phyloP scores from a whole-genome alignment of 208 protist genomes.

The Paratrypanosoma confusum region DNA sequence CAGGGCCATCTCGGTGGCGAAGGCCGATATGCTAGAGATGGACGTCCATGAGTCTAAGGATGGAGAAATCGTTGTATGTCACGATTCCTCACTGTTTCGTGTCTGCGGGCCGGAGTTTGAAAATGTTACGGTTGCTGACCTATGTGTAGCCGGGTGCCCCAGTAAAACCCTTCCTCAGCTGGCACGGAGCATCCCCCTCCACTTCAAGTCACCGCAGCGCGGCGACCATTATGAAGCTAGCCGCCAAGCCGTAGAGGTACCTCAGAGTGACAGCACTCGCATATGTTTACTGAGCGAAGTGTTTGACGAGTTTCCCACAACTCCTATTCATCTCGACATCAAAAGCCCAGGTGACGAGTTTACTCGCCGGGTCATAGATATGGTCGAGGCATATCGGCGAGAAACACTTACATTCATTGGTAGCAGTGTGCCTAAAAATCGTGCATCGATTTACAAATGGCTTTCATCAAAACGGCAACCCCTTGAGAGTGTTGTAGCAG shows the following conservation, averaged over 20 bases:
- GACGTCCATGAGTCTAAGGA: slow-evolving; percentile 65
- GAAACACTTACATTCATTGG: slow-evolving; percentile 54
- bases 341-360: slow-evolving; percentile 37
- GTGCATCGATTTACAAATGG: slow-evolving; percentile 19
- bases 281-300: slow-evolving; percentile 63
- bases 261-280: slow-evolving; percentile 40
- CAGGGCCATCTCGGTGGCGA: slow-evolving; percentile 19
- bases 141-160: slow-evolving; percentile 35
- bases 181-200: slow-evolving; percentile 31
- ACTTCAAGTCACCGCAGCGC: slow-evolving; percentile 31
- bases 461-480: no score
- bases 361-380: slow-evolving; percentile 32
- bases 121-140: slow-evolving; percentile 17
- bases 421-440: slow-evolving; percentile 39
- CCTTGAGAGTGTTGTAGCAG: no score
- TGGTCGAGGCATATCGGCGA: slow-evolving; percentile 44
- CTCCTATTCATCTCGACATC: slow-evolving; percentile 71
- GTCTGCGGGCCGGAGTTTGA: slow-evolving; percentile 29
- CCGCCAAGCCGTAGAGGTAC: slow-evolving; percentile 10
- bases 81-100: slow-evolving; percentile 34
- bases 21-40: slow-evolving; percentile 62
- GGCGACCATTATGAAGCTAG: slow-evolving; percentile 24
- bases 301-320: slow-evolving; percentile 35
- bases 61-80: slow-evolving; percentile 47
- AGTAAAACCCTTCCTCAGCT: slow-evolving; percentile 42